A percentile compares a stretch with the other conserved stretches of the same genome.
phyloP scores from a whole-genome alignment of 768 basidiomycete species.

The Gymnopilus dilepis region DNA sequence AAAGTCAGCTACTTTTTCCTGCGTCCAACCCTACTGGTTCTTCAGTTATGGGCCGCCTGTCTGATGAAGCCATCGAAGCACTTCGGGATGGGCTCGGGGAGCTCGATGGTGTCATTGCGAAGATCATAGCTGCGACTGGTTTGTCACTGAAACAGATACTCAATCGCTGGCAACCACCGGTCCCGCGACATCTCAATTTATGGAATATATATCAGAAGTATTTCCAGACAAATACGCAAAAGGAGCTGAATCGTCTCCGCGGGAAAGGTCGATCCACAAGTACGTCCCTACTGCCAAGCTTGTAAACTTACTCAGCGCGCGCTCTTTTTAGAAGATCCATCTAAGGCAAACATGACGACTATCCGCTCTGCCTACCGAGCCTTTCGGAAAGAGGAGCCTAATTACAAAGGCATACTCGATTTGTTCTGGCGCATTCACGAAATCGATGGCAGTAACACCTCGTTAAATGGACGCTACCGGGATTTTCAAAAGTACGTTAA shows the following conservation, averaged over 20 bases:
- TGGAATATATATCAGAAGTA: conserved; percentile 16
- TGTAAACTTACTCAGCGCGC: too few relatives aligned
- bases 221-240: background rate
- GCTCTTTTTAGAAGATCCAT: too few relatives aligned
- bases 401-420: too few relatives aligned
- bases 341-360: too few relatives aligned
- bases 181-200: background rate
- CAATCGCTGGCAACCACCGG: conserved; percentile 10
- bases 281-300: background rate
- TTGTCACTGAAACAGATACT: conserved; percentile 2
- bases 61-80: background rate
- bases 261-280: background rate
- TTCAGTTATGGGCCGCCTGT: background rate
- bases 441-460: too few relatives aligned
- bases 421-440: too few relatives aligned
- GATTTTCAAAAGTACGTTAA: too few relatives aligned
- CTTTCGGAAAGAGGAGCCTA: too few relatives aligned
- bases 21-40: too few relatives aligned
- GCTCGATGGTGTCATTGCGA: background rate
- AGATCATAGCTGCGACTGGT: background rate
- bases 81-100: background rate
- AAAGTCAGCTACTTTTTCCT: too few relatives aligned
- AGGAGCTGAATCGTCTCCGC: background rate
- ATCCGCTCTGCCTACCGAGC: too few relatives aligned
- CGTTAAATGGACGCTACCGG: too few relatives aligned